Evolutionary conservation across 129 eudicot genomes (phyloP), one percentile per base, ranked within the genome.

Genomic region (Tanacetum coccineum): DNA sequence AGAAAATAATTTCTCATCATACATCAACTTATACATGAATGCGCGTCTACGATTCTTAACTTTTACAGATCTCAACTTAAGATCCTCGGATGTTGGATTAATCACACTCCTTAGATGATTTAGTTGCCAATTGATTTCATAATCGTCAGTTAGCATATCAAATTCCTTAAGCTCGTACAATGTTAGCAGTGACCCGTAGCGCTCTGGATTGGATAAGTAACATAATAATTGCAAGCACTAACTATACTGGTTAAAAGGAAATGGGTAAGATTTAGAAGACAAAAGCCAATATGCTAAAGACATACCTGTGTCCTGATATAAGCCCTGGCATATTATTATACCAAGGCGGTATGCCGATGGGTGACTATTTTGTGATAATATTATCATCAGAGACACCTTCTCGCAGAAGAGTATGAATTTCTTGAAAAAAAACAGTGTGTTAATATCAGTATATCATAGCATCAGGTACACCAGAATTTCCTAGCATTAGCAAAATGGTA

Each of bases 301-400:
- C 14, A 18, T n/a, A 92, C 98, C 96, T 93, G 98, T 63, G 86
- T 88, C 68, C 80, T 93, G 15, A 93, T 88, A 72, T 88, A 93
- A 47, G 79, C 86, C 22, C n/a, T n/a, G 98, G 98, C 78, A 93
- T 73, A 68, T n/a, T 88, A 93, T 62, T 88, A 95, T 76, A 93
- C 86, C 78, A 93, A 81, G 14, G 98, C 98, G 58, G 98, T n/a
- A 93, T 68, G 98, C 95, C 98, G 96, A 93, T n/a, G 10, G 98
- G 98, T 74, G 98, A 93, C 64, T 88, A 81, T 25, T 93, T 83
- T 62, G 96, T 76, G 28, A 95, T 86, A 68, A 93, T 93, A 53
- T 80, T 82, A 63, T 93, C 96, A 62, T 80, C 81, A 56, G 89
- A 84, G 21, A 86, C 83, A 39, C 98, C 98, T 76, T 86, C 77